A percentile compares a stretch with the other conserved stretches of the same genome.
Evolutionary conservation across 2,329 filamentous ascomycete species (phyloP).

Genomic region (Colletotrichum sp.): DNA sequence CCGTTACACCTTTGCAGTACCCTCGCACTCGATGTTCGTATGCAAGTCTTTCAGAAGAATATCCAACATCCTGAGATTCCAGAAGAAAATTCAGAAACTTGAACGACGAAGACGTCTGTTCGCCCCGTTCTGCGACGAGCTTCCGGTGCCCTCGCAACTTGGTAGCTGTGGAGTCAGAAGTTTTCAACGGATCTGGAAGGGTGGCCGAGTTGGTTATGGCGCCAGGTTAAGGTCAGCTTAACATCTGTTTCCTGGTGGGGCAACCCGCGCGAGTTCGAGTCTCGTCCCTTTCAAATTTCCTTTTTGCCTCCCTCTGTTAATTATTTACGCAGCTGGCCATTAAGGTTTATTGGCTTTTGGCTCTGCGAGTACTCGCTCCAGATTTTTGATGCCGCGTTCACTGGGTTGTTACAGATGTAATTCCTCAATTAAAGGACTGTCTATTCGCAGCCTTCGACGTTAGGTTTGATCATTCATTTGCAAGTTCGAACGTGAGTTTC

Average conservation of each 20-base stretch:
- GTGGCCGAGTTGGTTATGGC: not conserved
- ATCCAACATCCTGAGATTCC: not conserved
- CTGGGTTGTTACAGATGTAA: not conserved
- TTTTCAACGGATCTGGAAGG: not conserved
- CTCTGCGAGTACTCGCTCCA: not conserved
- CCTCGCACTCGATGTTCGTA: not conserved
- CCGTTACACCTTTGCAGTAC: not conserved
- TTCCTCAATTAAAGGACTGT: not conserved
- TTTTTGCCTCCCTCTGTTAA: not conserved
- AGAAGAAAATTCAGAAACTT: not conserved
- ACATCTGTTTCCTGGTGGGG: not conserved
- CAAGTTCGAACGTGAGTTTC: not conserved
- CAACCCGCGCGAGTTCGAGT: not conserved
- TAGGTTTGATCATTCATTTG: not conserved
- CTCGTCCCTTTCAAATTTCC: not conserved
- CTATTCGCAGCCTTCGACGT: not conserved
- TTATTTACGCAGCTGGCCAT: accelerated
- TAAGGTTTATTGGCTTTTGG: not conserved
- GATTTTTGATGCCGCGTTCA: not conserved
- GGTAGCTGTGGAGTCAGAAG: accelerated
- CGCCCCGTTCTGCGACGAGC: not conserved
- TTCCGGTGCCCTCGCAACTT: not conserved
- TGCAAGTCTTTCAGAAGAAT: not conserved
- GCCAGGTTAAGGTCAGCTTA: not conserved
- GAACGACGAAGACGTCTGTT: not conserved